Evolutionary conservation across 2,329 filamentous ascomycete genomes (phyloP).

Genomic region (Corynespora cassiicola): DNA sequence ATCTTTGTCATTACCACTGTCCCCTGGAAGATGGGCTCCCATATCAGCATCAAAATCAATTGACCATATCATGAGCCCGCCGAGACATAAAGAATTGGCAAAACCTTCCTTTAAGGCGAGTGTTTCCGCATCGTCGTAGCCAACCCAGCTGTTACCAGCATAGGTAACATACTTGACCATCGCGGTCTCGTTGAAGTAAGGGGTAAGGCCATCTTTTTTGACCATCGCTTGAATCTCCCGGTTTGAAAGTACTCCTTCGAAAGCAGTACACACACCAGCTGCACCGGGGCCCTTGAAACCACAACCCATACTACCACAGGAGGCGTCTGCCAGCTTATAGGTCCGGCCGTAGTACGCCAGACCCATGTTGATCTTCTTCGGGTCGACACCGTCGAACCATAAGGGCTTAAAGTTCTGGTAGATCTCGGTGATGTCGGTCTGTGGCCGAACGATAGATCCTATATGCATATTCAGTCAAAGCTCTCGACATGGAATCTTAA

Average conservation of each 20-base stretch:
- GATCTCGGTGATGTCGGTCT: slow-evolving; percentile 58
- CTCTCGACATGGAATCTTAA: too few species aligned
- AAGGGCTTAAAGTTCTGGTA: slow-evolving; percentile 48
- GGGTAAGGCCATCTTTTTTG: slow-evolving; percentile 19
- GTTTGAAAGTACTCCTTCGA: slow-evolving; percentile 36
- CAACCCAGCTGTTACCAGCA: slow-evolving; percentile 46
- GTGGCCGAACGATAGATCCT: slow-evolving; percentile 25
- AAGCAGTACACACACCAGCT: slow-evolving; percentile 27
- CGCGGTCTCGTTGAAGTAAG: slow-evolving; percentile 27
- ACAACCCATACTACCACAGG: slow-evolving; percentile 20
- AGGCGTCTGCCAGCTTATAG: slow-evolving; percentile 29
- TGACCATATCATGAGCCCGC: slow-evolving; percentile 30
- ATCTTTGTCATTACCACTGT: slow-evolving; percentile 10
- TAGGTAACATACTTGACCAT: slow-evolving; percentile 41
- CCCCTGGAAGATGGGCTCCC: slow-evolving; percentile 4
- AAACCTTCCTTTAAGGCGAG: slow-evolving; percentile 55
- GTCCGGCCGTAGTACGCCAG: slow-evolving; percentile 53
- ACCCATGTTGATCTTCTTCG: slow-evolving; percentile 52
- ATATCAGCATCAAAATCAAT: slow-evolving; percentile 14
- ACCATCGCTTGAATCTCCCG: slow-evolving; percentile 44
- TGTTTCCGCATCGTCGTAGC: slow-evolving; percentile 47
- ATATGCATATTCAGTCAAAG: not conserved
- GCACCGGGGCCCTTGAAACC: slow-evolving; percentile 12
- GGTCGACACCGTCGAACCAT: slow-evolving; percentile 52
- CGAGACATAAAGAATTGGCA: slow-evolving; percentile 31